A percentile compares a stretch with the other conserved stretches of the same genome.
Conservation (phyloP, 202 grass and related monocot genomes). For the Panicum virgatum region DNA sequence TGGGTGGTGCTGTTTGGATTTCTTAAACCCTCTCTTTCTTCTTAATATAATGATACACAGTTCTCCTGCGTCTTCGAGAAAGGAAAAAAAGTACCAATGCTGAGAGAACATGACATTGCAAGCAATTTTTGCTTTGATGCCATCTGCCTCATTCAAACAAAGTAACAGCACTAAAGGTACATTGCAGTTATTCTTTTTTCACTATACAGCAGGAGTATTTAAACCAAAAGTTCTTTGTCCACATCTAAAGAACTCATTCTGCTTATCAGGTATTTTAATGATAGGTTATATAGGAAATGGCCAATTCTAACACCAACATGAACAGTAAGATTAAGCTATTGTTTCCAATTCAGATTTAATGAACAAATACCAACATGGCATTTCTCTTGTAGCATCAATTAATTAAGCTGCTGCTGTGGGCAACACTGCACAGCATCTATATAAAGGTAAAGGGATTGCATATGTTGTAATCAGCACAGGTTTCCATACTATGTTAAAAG, state of each 20-base stretch:
- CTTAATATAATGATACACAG: no score
- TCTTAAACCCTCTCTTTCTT: no score
- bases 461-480: constrained; percentile 7
- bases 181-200: background rate
- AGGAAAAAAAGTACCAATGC: background rate
- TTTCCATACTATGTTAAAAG: constrained; percentile 14
- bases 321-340: constrained; percentile 22
- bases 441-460: constrained; percentile 9
- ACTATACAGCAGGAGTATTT: background rate
- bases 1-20: no score
- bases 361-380: background rate
- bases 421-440: background rate
- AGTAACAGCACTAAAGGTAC: background rate
- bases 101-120: constrained; percentile 7
- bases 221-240: constrained; percentile 16
- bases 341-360: constrained; percentile 16
- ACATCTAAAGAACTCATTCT: background rate
- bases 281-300: background rate
- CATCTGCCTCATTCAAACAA: constrained; percentile 21
- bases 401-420: constrained; percentile 16
- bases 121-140: constrained; percentile 18
- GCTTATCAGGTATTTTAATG: background rate
- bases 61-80: no score
- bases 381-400: background rate
- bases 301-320: background rate